A percentile compares a stretch with the other conserved stretches of the same genome.
phyloP scores from a whole-genome alignment of 2,329 filamentous ascomycete species.

The Penicillium sp. region DNA sequence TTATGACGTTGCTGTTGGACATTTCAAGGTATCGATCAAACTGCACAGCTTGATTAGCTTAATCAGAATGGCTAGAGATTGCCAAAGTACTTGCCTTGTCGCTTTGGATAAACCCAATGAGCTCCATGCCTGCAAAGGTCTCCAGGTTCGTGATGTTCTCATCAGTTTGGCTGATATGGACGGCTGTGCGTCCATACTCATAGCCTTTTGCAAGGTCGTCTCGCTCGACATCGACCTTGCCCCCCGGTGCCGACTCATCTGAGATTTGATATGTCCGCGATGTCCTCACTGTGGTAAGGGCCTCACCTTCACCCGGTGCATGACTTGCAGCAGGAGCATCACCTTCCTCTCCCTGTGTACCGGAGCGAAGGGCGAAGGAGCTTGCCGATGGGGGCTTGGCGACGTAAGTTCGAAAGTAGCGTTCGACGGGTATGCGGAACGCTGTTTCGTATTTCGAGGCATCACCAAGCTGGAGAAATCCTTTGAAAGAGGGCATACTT shows the following conservation, averaged over 20 bases:
- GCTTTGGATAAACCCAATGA: constrained; percentile 80
- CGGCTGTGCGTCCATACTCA: constrained; percentile 86
- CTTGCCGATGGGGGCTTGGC: constrained; percentile 74
- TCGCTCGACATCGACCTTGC: constrained; percentile 75
- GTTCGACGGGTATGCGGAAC: constrained; percentile 79
- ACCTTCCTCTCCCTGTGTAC: constrained; percentile 46
- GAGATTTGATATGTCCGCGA: constrained; percentile 78
- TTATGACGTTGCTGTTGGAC: constrained; percentile 74
- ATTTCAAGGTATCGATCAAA: constrained; percentile 84
- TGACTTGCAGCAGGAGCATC: constrained; percentile 34
- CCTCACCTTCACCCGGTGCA: constrained; percentile 29
- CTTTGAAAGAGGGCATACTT: constrained; percentile 76
- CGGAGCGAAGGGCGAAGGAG: constrained; percentile 63
- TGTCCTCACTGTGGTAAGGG: constrained; percentile 69
- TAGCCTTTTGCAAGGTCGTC: constrained; percentile 91
- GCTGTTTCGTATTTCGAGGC: constrained; percentile 69
- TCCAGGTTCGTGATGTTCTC: constrained; percentile 85
- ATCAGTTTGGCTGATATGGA: constrained; percentile 83
- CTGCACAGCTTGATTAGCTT: constrained; percentile 39
- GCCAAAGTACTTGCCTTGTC: constrained; percentile 56
- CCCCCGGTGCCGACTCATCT: constrained; percentile 70
- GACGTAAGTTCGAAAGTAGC: constrained; percentile 82
- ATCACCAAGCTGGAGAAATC: constrained; percentile 76
- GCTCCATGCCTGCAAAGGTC: constrained; percentile 69
- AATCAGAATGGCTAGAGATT: neutral